Evolutionary conservation across 1,284 basidiomycete genomes (phyloP), one percentile per base, ranked within the genome.

Genomic region (Termitomyces sp.): DNA sequence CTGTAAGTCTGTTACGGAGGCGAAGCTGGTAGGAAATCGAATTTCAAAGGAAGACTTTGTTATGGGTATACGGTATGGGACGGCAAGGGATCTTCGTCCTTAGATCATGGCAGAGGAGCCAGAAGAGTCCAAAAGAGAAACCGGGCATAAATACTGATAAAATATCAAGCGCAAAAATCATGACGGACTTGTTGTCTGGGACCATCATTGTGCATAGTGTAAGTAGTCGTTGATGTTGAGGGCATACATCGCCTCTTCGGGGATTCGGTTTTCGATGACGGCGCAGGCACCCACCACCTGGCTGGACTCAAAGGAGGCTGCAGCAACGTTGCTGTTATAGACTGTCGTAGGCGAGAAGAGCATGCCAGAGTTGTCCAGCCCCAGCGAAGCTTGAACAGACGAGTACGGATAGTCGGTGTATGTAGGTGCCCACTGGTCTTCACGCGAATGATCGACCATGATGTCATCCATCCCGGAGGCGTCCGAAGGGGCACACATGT

Each of bases 141-240:
- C 3, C 6, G 13, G 9, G 26, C n/a, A 36, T 52, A 55, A 55
- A 55, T 49, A 52, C 15, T 34, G 34, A 58, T 58, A 49, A 48
- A 42, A 52, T 42, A 39, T 26, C 10, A 45, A 33, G 17, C 7
- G 45, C 30, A 47, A 46, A 13, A 34, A 41, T 42, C 38, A 50
- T 24, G 31, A 50, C 48, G 19, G 15, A 48, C 21, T 26, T n/a
- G 10, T 38, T 8, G 31, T 36, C 21, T 17, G 21, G 10, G 15
- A 26, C 6, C n/a, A n/a, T 17, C 46, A 48, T 17, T 42, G 33
- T 7, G 31, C 8, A 3, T 55, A 34, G 10, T 58, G 42, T 9
- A 31, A 34, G 53, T 55, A 52, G 15, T 59, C 49, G 48, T 52
- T 41, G 26, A 54, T 50, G 26, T 55, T 54, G 28, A 58, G 50